Evolutionary conservation across 179 eudicot species (phyloP).

Genomic region (Silene vulgaris): DNA sequence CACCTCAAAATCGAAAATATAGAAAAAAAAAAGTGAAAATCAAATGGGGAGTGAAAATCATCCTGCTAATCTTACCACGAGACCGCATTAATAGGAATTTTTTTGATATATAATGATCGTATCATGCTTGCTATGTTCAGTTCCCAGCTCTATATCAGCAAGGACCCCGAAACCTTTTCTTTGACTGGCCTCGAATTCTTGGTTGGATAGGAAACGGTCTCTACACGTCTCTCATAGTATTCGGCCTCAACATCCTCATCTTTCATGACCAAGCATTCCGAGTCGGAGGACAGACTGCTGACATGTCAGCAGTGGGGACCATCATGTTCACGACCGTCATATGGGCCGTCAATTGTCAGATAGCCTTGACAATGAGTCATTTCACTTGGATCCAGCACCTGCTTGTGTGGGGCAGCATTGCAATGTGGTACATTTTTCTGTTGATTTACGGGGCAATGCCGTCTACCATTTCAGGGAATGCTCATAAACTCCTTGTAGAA

Average conservation of each 20-base stretch:
- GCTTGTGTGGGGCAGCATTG: conserved; percentile 73
- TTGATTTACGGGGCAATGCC: conserved; percentile 56
- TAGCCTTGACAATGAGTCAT: conserved; percentile 87
- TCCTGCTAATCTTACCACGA: background rate
- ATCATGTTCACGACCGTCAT: conserved; percentile 86
- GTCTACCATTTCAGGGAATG: conserved; percentile 44
- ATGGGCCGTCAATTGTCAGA: conserved; percentile 89
- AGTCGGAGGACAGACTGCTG: conserved; percentile 65
- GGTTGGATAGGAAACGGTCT: conserved; percentile 97
- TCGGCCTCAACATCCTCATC: conserved; percentile 69
- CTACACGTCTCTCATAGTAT: conserved; percentile 69
- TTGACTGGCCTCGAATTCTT: conserved; percentile 81
- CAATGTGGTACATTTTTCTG: conserved; percentile 78
- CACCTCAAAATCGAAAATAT: too few relatives aligned
- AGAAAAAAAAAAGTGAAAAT: too few relatives aligned
- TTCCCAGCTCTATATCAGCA: conserved; percentile 98
- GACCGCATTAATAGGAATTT: too few relatives aligned
- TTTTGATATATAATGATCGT: background rate
- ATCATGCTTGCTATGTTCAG: conserved; percentile 34
- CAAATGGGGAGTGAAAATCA: too few relatives aligned
- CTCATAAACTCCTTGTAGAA: conserved; percentile 52
- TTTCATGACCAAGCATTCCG: conserved; percentile 72
- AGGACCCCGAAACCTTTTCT: conserved; percentile 90
- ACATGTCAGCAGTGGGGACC: conserved; percentile 78
- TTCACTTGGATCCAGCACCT: conserved; percentile 95